phyloP scores from a whole-genome alignment of 495 filamentous ascomycete species.

The Tuber borchii region DNA sequence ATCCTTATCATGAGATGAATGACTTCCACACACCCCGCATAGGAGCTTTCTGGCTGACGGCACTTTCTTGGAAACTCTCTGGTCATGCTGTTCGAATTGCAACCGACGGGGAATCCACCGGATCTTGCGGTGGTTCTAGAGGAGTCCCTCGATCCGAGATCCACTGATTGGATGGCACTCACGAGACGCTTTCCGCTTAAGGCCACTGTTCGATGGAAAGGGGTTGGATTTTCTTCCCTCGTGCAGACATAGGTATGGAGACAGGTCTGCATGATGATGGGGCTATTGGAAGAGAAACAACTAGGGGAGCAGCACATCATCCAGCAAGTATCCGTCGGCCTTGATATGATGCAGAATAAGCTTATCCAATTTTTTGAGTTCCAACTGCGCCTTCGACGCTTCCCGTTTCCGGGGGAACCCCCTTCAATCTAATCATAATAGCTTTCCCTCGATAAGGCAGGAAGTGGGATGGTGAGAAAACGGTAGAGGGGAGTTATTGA shows the following conservation, averaged over 20 bases:
- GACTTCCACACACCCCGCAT: constrained; percentile 44
- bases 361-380: constrained; percentile 33
- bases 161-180: constrained; percentile 50
- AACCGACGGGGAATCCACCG: constrained; percentile 44
- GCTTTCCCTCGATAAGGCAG: too few species aligned
- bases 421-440: constrained; percentile 11
- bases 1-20: constrained; percentile 43
- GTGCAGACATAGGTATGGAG: constrained; percentile 48
- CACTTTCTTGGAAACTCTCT: constrained; percentile 45
- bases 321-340: constrained; percentile 51
- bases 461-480: too few species aligned
- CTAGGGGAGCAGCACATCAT: constrained; percentile 52
- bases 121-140: constrained; percentile 52
- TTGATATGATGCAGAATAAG: constrained; percentile 47
- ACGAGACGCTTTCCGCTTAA: constrained; percentile 54
- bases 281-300: constrained; percentile 50
- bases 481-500: too few species aligned
- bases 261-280: constrained; percentile 49
- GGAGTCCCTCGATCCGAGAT: constrained; percentile 52
- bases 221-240: constrained; percentile 47
- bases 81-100: constrained; percentile 46
- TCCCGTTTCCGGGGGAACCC: constrained; percentile 35
- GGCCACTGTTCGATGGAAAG: constrained; percentile 52
- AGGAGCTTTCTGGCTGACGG: constrained; percentile 45
- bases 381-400: constrained; percentile 36